Conservation (phyloP, 2,329 filamentous ascomycete species). For the Claviceps monticola region DNA sequence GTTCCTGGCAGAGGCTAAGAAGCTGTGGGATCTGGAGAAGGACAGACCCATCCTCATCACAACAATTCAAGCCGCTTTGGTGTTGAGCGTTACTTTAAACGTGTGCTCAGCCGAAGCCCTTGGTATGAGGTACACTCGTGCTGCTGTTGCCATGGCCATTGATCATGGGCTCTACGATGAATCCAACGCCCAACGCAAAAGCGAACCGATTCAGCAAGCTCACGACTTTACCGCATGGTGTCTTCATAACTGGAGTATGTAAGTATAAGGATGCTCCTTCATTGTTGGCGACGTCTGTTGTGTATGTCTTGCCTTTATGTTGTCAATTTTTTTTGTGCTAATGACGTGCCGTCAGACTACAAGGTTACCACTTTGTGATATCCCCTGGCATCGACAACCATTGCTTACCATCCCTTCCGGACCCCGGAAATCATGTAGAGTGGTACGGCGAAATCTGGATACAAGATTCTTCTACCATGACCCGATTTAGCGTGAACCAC, state of each 20-base stretch:
- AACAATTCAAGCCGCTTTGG: constrained; percentile 16
- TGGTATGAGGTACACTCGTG: not conserved
- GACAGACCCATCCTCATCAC: constrained; percentile 11
- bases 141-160: not conserved
- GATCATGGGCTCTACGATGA: not conserved
- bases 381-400: not conserved
- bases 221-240: not conserved
- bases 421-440: not conserved
- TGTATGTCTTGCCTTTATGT: not conserved
- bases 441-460: constrained; percentile 1
- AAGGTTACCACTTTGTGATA: not conserved
- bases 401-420: not conserved
- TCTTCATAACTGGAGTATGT: not conserved
- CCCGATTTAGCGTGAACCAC: not conserved
- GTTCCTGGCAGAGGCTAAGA: constrained; percentile 19
- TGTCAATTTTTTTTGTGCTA: not conserved
- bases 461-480: not conserved
- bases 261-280: not conserved
- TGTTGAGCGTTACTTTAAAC: constrained; percentile 8
- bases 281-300: not conserved
- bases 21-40: constrained; percentile 17
- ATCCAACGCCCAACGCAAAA: not conserved
- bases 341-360: not conserved
- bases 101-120: not conserved
- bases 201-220: not conserved